Evolutionary conservation across 805 yeast genomes (phyloP), one percentile per base, ranked within the genome.

Genomic region (Kregervanrija pseudodelftensis): DNA sequence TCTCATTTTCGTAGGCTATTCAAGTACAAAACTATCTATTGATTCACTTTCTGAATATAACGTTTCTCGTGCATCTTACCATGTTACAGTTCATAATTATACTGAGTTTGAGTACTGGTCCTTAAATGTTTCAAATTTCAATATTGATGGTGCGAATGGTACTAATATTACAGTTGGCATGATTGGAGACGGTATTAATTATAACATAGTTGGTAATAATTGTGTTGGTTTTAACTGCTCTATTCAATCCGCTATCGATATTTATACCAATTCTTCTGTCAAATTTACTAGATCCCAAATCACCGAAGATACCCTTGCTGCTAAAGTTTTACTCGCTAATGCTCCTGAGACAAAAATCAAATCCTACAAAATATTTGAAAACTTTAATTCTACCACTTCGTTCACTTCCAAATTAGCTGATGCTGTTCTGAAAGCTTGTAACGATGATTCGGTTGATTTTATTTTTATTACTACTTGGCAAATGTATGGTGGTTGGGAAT

Each of bases 161-260:
- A 11, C 37, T n/a, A 32, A 22, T 8, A 22, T 43, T 10, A 43
- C 46, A 8, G 32, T 43, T 43, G 46, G 37, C 5, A 14, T 43
- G 3, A 43, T 43, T 39, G 46, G 46, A 30, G 46, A 43, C 16
- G 46, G 46, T 39, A 32, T 43, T 14, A 43, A 43, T 17, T 30
- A 28, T n/a, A 34, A 43, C 10, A 12, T 30, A 3, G 30, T 43
- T 39, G 38, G 36, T 12, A 8, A 14, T 14, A 30, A 17, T 17
- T 17, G 22, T 17, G 22, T 17, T 17, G 22, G 22, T 17, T 17
- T 5, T 17, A 5, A 17, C 5, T 17, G 22, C 22, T 13, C 39
- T 9, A 37, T 35, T 36, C 3, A 3, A 9, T 31, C 38, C 8
- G 33, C 36, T n/a, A 15, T 30, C 9, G 46, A 35, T 14, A 13